A percentile compares a stretch with the other conserved stretches of the same genome.
Conservation (phyloP, 306 rosid genomes). For the Dalbergia oliveri region DNA sequence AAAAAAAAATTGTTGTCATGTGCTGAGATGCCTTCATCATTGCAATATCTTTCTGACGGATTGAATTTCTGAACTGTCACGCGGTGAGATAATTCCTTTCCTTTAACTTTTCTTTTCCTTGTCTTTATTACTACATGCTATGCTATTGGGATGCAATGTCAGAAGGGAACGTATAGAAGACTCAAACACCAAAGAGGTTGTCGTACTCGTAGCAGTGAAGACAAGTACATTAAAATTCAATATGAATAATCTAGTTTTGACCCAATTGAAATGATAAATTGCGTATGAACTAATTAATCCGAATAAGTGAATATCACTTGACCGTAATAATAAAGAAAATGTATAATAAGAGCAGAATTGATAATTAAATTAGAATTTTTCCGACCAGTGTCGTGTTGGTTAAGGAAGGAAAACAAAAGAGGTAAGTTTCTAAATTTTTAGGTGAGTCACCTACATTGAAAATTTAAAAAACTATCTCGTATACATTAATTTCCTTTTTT, state of each 20-base stretch:
- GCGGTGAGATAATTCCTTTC: constrained; percentile 38
- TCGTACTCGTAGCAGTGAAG: constrained; percentile 30
- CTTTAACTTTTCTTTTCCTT: not conserved
- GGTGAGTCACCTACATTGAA: no score
- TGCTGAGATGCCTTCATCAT: constrained; percentile 55
- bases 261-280: not conserved
- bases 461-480: no score
- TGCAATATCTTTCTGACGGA: constrained; percentile 22
- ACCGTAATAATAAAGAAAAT: not conserved
- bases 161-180: not conserved
- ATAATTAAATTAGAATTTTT: not conserved
- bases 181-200: not conserved
- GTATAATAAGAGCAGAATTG: not conserved
- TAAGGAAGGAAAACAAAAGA: no score
- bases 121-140: not conserved
- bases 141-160: not conserved
- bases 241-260: not conserved
- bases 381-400: no score
- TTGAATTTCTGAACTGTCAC: constrained; percentile 35
- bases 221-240: not conserved
- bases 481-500: no score
- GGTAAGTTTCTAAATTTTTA: no score
- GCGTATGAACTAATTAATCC: not conserved
- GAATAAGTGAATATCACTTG: not conserved
- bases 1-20: constrained; percentile 32